These are phyloP conservation scores for Piedraia hortae DNA, from an alignment of 2,329 filamentous ascomycete species.

Conservation along the genomic window DNA sequence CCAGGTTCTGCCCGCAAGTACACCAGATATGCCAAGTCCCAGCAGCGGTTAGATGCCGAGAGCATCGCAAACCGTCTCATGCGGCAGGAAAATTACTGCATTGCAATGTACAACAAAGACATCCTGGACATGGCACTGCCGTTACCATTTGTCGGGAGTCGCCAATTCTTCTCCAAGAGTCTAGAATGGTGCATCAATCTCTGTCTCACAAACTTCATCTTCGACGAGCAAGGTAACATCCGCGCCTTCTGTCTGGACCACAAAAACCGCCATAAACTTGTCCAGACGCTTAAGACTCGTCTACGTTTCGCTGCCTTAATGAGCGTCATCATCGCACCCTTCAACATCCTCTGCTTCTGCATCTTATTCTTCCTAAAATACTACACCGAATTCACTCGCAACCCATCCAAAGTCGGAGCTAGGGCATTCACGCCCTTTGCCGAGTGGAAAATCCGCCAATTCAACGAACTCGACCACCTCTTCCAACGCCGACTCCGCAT, in stretches of 20 bases:
- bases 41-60: constrained; percentile 81
- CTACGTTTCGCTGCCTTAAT: constrained; percentile 64
- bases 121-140: constrained; percentile 66
- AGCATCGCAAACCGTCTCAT: constrained; percentile 93
- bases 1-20: constrained; percentile 31
- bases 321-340: constrained; percentile 64
- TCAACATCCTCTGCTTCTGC: constrained; percentile 63
- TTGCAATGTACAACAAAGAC: constrained; percentile 93
- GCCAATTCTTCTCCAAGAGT: constrained; percentile 66
- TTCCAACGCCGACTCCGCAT: constrained; percentile 77
- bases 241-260: constrained; percentile 65
- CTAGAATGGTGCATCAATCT: constrained; percentile 81
- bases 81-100: constrained; percentile 89
- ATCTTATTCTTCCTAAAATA: constrained; percentile 85
- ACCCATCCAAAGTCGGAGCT: constrained; percentile 62
- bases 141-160: constrained; percentile 51
- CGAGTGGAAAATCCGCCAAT: constrained; percentile 95
- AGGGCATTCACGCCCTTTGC: constrained; percentile 79
- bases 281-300: constrained; percentile 46
- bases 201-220: constrained; percentile 78
- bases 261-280: constrained; percentile 50
- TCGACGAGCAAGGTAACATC: constrained; percentile 69
- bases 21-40: constrained; percentile 24
- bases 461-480: constrained; percentile 83
- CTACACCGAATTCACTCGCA: constrained; percentile 92